Evolutionary conservation across 1,284 basidiomycete genomes (phyloP).

Genomic region (Ceratobasidium sp.): DNA sequence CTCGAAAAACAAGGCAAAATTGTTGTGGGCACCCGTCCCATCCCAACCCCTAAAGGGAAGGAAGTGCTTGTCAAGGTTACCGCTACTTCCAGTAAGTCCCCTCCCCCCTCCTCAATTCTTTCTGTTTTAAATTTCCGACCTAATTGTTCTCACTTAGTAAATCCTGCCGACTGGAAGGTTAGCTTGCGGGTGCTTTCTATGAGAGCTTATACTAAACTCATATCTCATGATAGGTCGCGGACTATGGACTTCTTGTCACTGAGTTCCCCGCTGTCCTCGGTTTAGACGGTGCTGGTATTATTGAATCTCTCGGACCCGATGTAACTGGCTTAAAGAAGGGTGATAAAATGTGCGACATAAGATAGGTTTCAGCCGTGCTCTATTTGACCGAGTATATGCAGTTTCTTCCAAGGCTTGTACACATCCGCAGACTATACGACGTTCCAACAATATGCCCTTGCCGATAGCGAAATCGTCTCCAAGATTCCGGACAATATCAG

Average conservation of each 20-base stretch:
- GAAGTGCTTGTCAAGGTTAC: conserved; percentile 64
- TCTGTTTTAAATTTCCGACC: not conserved
- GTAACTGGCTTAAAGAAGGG: conserved; percentile 26
- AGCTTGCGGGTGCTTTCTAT: not conserved
- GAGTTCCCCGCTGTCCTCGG: conserved; percentile 42
- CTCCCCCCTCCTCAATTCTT: not conserved
- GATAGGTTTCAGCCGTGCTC: not conserved
- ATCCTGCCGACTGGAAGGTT: conserved; percentile 37
- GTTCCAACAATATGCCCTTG: conserved; percentile 35
- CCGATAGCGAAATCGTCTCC: not conserved
- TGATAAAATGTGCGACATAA: conserved; percentile 34
- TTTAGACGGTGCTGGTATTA: conserved; percentile 29
- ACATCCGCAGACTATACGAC: not conserved
- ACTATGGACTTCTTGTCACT: not conserved
- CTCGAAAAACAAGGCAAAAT: conserved; percentile 51
- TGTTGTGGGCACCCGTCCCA: conserved; percentile 50
- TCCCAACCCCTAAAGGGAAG: conserved; percentile 60
- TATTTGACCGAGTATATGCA: not conserved
- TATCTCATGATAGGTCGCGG: conserved; percentile 13
- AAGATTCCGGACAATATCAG: conserved; percentile 8
- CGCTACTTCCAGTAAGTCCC: conserved; percentile 50
- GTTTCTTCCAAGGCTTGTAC: conserved; percentile 41
- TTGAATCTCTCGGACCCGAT: conserved; percentile 28
- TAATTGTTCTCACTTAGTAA: conserved; percentile 1
- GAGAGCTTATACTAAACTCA: not conserved